phyloP scores from a whole-genome alignment of 2,329 filamentous ascomycete species.

The Pestalotiopsis sp. region DNA sequence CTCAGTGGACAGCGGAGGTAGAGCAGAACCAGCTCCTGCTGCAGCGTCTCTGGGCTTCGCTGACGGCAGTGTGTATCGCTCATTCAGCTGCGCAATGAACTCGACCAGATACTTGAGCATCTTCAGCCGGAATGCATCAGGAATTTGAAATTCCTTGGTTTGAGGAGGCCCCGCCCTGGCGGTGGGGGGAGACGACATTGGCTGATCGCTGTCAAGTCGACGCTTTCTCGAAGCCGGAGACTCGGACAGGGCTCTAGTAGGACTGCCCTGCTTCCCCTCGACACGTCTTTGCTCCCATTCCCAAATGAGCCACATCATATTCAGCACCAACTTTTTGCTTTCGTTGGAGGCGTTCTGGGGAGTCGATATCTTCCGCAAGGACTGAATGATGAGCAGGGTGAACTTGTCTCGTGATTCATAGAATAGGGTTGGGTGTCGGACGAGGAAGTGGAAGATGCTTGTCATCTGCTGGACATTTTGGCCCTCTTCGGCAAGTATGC shows the following conservation, averaged over 20 bases:
- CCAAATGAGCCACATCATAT: constrained; percentile 89
- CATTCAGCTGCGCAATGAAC: constrained; percentile 88
- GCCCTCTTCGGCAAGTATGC: constrained; percentile 90
- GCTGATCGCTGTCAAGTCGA: constrained; percentile 68
- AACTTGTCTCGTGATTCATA: constrained; percentile 95
- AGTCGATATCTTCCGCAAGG: constrained; percentile 83
- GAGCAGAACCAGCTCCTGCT: constrained; percentile 45
- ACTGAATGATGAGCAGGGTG: constrained; percentile 83
- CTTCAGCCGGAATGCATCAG: constrained; percentile 68
- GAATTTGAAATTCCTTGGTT: constrained; percentile 71
- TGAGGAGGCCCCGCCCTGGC: constrained; percentile 44
- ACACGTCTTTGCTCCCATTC: constrained; percentile 88
- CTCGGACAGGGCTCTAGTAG: constrained; percentile 53
- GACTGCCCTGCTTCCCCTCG: constrained; percentile 54
- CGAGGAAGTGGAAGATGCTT: constrained; percentile 96
- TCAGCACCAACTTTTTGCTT: constrained; percentile 86
- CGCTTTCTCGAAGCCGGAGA: constrained; percentile 78
- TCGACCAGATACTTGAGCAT: constrained; percentile 95
- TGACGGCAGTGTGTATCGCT: constrained; percentile 79
- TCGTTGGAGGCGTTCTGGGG: constrained; percentile 86
- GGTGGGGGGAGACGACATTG: constrained; percentile 57
- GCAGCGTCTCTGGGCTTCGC: constrained; percentile 63
- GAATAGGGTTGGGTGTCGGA: constrained; percentile 89
- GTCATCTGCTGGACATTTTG: constrained; percentile 95
- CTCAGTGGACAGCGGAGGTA: constrained; percentile 66